Base-by-base conservation (phyloP, 2,329 filamentous ascomycete species). In the Cladobotryum mycophilum region DNA sequence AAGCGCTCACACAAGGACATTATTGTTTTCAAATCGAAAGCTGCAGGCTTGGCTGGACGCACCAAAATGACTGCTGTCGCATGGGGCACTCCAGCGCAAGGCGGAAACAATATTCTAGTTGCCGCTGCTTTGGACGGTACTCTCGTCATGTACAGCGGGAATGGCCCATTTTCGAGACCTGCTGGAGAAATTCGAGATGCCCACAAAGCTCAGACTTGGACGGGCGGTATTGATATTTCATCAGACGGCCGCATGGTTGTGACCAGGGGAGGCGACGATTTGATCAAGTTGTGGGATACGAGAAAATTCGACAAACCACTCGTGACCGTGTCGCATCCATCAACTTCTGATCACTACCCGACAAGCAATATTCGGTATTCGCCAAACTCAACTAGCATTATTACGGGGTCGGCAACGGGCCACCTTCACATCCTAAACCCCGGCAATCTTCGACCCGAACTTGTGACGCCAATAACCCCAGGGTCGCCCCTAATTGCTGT, bases 271-370 rank as follows among this genome's bases (percentile, higher is more conserved):
- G 92, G 91, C 46, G 93, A 99, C 68, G 83, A 95, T 64, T 79
- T 87, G 2, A 92, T 99, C 68, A 97, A 97, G 71, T 77, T 96
- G 2, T 99, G 93, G 93, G 93, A 99, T 66, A 95, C 86, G 3
- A 83, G 93, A 52, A 97, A 96, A 64, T 95, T 99, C 76, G 97
- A 93, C 66, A 78, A 86, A 51, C 89, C 93, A 4, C 79, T 99
- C 13, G 88, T 89, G 44, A 88, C 84, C 1, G 82, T 89, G 14
- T 73, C 84, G 5, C 90, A 96, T 67, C 70, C 80, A 1, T 95
- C 92, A 1, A 95, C 88, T 13, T 92, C 89, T 1, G 83, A 85
- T 52, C 84, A 90, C 61, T 95, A 88, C 65, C 81, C 88, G 1
- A 91, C 88, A 53, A 86, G 84, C 48, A 95, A 90, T 64, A 96